Conservation (phyloP, 1,284 basidiomycete species). For the Ustilago loliicola region DNA sequence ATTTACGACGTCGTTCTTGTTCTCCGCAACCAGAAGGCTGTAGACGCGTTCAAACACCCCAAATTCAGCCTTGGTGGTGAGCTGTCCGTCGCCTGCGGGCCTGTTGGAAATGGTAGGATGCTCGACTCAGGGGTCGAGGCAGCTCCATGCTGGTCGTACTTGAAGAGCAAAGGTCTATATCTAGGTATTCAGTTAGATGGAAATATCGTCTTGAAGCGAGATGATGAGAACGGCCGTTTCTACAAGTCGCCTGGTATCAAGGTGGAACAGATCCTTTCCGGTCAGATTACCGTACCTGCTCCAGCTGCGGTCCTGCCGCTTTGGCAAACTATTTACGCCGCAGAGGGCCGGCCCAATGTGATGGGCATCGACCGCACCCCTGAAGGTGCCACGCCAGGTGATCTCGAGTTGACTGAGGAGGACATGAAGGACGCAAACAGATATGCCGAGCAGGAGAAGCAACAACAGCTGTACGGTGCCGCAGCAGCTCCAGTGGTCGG, state of each 20-base stretch:
- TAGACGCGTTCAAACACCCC: conserved; percentile 63
- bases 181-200: conserved; percentile 69
- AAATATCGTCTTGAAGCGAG: conserved; percentile 62
- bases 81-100: conserved; percentile 65
- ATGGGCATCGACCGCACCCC: conserved; percentile 63
- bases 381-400: conserved; percentile 59
- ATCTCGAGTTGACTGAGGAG: conserved; percentile 51
- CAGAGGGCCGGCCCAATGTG: conserved; percentile 58
- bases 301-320: conserved; percentile 55
- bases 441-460: conserved; percentile 35
- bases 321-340: conserved; percentile 65
- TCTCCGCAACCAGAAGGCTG: conserved; percentile 64
- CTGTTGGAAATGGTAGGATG: conserved; percentile 69
- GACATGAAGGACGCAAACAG: conserved; percentile 50
- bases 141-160: conserved; percentile 67
- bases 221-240: conserved; percentile 64
- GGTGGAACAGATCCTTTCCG: conserved; percentile 52
- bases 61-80: conserved; percentile 69
- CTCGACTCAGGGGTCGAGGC: conserved; percentile 65
- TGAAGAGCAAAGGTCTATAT: conserved; percentile 70
- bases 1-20: conserved; percentile 71
- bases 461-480: conserved; percentile 12
- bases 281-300: conserved; percentile 43
- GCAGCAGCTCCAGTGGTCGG: conserved; percentile 19
- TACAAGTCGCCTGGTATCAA: conserved; percentile 56